A percentile compares a stretch with the other conserved stretches of the same genome.
Conservation (phyloP, 2,329 filamentous ascomycete genomes). For the Aspergillus oerlinghausenensis region DNA sequence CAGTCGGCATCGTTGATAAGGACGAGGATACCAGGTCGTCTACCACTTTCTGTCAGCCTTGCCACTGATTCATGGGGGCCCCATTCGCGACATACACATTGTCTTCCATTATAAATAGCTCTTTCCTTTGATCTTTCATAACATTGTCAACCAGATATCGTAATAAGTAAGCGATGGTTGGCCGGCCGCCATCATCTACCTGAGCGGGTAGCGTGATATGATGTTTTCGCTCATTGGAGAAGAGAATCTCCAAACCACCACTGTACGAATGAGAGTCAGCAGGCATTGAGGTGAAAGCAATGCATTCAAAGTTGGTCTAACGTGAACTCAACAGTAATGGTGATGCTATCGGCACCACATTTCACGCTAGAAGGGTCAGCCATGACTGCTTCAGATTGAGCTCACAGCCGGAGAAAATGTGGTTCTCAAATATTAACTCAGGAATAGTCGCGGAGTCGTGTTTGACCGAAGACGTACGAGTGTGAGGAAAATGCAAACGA, state of each 20-base stretch:
- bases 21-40: constrained; percentile 90
- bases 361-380: constrained; percentile 4
- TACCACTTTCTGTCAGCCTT: constrained; percentile 38
- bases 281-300: background rate
- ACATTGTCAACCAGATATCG: constrained; percentile 71
- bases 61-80: background rate
- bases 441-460: background rate
- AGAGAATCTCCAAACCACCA: constrained; percentile 91
- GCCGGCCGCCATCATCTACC: constrained; percentile 55
- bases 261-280: constrained; percentile 42
- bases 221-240: constrained; percentile 75
- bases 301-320: constrained; percentile 34
- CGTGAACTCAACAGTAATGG: constrained; percentile 72
- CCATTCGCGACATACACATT: constrained; percentile 67
- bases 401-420: background rate
- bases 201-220: constrained; percentile 62
- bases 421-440: background rate
- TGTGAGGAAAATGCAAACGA: constrained; percentile 2
- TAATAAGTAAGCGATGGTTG: constrained; percentile 73
- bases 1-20: constrained; percentile 97
- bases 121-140: constrained; percentile 80
- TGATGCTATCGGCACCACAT: constrained; percentile 34
- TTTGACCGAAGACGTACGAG: background rate
- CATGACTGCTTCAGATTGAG: constrained; percentile 8
- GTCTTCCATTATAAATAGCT: constrained; percentile 82